Evolutionary conservation across 257 asterid genomes (phyloP).

Genomic region (Ilex asprella): DNA sequence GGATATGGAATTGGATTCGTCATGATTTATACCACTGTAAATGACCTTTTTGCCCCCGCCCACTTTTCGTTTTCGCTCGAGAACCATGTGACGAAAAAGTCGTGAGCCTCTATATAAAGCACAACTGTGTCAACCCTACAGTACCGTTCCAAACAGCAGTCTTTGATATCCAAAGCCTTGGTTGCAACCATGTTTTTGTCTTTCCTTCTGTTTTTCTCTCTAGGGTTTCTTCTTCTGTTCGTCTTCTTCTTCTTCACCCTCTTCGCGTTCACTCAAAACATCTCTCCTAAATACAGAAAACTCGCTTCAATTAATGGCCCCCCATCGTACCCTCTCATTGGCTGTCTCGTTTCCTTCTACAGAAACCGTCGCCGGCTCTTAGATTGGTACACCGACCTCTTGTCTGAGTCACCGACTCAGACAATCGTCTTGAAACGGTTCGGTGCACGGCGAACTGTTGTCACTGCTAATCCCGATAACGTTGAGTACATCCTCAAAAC

Average conservation of each 20-base stretch:
- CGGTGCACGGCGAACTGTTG: constrained; percentile 39
- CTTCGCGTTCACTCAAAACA: background rate
- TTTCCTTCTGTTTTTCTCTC: background rate
- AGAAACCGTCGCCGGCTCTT: constrained; percentile 8
- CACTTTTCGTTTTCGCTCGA: background rate
- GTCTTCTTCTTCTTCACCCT: background rate
- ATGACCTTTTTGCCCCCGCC: background rate
- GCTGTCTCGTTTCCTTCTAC: background rate
- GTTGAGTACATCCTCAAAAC: constrained; percentile 52
- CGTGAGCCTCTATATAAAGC: background rate
- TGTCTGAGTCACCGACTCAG: constrained; percentile 17
- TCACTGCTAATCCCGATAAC: constrained; percentile 46
- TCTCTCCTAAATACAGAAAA: background rate
- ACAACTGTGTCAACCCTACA: background rate
- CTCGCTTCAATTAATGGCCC: background rate
- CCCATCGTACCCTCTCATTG: constrained; percentile 5
- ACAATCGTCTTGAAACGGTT: constrained; percentile 50
- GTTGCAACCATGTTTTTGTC: background rate
- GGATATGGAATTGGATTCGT: too few relatives aligned
- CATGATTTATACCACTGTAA: too few relatives aligned
- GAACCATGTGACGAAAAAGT: background rate
- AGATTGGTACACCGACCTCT: constrained; percentile 8
- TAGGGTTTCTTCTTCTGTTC: background rate
- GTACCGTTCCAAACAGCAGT: background rate
- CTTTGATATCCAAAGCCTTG: background rate